Base-by-base conservation (phyloP, 805 yeast genomes). In the Pichia nanzhaoensis region DNA sequence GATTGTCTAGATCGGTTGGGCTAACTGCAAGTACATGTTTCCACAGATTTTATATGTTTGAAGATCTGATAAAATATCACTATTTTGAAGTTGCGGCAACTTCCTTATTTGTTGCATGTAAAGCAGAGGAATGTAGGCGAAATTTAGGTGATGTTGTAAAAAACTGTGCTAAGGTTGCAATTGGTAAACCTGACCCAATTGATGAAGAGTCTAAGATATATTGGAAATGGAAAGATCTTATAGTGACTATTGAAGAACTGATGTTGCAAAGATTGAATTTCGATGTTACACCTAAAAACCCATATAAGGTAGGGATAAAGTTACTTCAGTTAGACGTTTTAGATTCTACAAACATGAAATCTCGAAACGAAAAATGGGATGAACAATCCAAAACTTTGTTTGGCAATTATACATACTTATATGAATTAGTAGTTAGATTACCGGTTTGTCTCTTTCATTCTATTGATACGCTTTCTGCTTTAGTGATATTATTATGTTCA, bases 71-170 rank as follows among this genome's bases (percentile, higher is more conserved):
- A 34, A 56, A 62, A 36, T 62, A 62, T 49, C 80, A 75, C 47
- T 69, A 70, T 42, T 77, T 70, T 50, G 78, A 77, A 47, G 63
- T 71, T 7, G 80, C 71, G 0, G 78, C 76, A 1, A 68, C 78
- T 2, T 59, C 74, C 27, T 51, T 77, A 16, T 77, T 77, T 51
- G 58, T 77, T 21, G 80, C 80, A 4, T 66, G 76, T 44, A 77
- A 77, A 48, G 68, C 75, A 7, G 79, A 76, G 43, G 82, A 77
- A 45, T 66, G 76, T 27, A 66, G 71, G 30, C 63, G 82, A 24
- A 58, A 69, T 33, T 56, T 77, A 24, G 57, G 69, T 34, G 80
- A 76, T 43, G 66, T 77, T 4, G 76, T 74, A 18, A 64, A 67
- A n/a, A 66, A 68, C 5, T 71, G 77, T 52, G 74, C 77, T 4